Evolutionary conservation across 148 eudicot species (phyloP), one percentile per base, ranked within the genome.

Genomic region (Fallopia convolvulus): DNA sequence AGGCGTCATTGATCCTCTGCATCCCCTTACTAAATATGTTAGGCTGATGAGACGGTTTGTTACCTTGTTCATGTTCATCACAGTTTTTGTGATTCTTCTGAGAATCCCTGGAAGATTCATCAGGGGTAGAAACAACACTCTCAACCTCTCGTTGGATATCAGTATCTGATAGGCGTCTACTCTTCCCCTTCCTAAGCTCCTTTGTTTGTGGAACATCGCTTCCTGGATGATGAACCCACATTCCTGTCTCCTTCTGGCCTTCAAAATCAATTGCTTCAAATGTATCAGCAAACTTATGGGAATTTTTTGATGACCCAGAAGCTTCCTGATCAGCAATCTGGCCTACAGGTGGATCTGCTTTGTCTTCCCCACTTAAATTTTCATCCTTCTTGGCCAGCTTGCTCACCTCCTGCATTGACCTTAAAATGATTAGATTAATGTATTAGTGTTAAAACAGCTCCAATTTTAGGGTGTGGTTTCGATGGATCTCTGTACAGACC

Each of bases 211-310:
- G 71, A 78, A 87, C 85, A 70, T 88, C 94, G 68, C 94, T 83
- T 72, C 99, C 96, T 8, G 97, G 96, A 60, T 83, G 92, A 78
- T 90, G 95, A 52, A 92, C 89, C 97, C 97, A 92, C 77, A 94
- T 84, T 68, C 96, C 96, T 12, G 93, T 92, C 76, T 89, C 88
- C 17, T 79, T 76, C 75, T 87, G 89, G 40, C 97, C 99, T 82
- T 90, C 88, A 46, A 90, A 72, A 68, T 88, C 80, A 40, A 94
- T 89, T 23, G 93, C 80, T 76, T 90, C 97, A 80, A 84, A 94
- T 65, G 42, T 36, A 33, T 68, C 72, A 36, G 80, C 75, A 74
- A 81, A 75, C 76, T 77, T 86, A 61, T 55, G 78, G 26, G 85
- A 75, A 52, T 88, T 82, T 11, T 74, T 81, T 58, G 75, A 26